Evolutionary conservation across 1,139 yeast genomes (phyloP), one percentile per base, ranked within the genome.

Genomic region (Taphrina populina): DNA sequence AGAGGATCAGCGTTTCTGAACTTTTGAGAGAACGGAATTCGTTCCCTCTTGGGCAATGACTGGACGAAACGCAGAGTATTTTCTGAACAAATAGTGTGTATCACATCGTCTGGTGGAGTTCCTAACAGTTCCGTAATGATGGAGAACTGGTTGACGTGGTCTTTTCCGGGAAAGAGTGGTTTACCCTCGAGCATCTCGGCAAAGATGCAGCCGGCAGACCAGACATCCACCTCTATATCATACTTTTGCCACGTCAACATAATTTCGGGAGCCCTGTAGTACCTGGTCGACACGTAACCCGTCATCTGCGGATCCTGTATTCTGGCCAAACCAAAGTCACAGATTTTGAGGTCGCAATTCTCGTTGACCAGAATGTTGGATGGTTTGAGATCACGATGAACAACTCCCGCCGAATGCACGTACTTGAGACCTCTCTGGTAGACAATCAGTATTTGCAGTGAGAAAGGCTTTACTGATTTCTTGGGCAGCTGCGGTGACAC

Each of bases 131-230:
- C 98, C 5, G 98, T 92, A 64, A 92, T 92, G 68, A 92, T 92
- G 32, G 95, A 84, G 68, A 94, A 92, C 74, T 92, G 99, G 70
- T 92, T 96, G 58, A 92, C 97, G 68, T 92, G 99, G 69, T 94
- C 98, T 69, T 88, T 88, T 51, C 99, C 99, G 0, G 98, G 98
- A 78, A 92, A 92, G 46, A 92, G 75, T 1, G 99, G 98, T 70
- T 88, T 90, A n/a, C 97, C 97, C 69, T 92, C 96, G 64, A 92
- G 86, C 96, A 94, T 92, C 70, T 92, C 99, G 10, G 97, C 95
- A 67, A 92, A 86, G 62, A 92, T 92, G 73, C 99, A 92, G 15
- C 97, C 99, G n/a, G 95, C 96, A 15, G 95, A 85, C 99, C 99
- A 92, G 65, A 92, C 85, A 70, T 92, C 99, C 37, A 94, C 98